Evolutionary conservation across 805 yeast genomes (phyloP).

Genomic region (Nakazawaea sp.): DNA sequence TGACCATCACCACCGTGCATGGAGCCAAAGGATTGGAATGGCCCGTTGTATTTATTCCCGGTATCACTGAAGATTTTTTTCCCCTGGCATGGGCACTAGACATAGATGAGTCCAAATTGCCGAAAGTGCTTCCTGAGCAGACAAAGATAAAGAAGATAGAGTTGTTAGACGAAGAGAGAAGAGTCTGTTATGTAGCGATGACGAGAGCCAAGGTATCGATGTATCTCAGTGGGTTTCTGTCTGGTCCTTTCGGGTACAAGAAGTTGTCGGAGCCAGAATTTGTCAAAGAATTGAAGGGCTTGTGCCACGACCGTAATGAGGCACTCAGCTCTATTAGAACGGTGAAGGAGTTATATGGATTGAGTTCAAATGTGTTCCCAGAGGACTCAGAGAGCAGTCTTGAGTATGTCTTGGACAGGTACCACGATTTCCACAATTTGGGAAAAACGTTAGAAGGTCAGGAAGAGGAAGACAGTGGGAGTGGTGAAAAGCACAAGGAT

Average conservation of each 20-base stretch:
- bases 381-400: too few relatives aligned
- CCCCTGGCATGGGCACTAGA: constrained; percentile 50
- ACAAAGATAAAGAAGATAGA: constrained; percentile 19
- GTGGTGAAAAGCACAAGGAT: too few relatives aligned
- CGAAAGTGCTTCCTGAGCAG: constrained; percentile 10
- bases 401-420: too few relatives aligned
- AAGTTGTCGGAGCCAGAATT: constrained; percentile 8
- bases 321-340: background rate
- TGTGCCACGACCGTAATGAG: constrained; percentile 1
- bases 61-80: constrained; percentile 55
- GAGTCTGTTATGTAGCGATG: constrained; percentile 83
- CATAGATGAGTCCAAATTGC: constrained; percentile 18
- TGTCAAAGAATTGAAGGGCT: background rate
- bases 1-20: constrained; percentile 72
- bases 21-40: constrained; percentile 93
- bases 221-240: constrained; percentile 4
- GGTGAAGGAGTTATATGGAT: constrained; percentile 1
- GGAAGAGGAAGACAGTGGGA: too few relatives aligned
- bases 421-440: too few relatives aligned
- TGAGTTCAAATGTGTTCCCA: too few relatives aligned
- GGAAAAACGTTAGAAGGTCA: too few relatives aligned
- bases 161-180: constrained; percentile 62
- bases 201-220: constrained; percentile 62
- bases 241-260: constrained; percentile 1
- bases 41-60: constrained; percentile 86